A percentile compares a stretch with the other conserved stretches of the same genome.
Evolutionary conservation across 1,139 yeast genomes (phyloP).

Genomic region (Spathaspora sp.): DNA sequence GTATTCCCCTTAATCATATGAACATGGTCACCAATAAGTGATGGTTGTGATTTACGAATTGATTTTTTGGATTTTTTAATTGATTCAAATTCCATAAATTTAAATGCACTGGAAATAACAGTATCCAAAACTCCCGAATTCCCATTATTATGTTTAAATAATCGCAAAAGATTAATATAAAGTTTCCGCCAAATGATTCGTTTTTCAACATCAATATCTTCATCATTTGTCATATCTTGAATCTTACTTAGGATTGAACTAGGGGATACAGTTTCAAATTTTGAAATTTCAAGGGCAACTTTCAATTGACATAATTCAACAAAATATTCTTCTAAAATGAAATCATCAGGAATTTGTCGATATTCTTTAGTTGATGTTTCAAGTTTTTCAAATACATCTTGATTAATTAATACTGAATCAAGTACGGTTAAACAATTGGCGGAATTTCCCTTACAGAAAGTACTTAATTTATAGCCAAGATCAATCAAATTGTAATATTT

Average conservation of each 20-base stretch:
- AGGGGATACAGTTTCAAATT: slow-evolving; percentile 17
- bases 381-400: slow-evolving; percentile 8
- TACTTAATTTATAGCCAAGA: slow-evolving; percentile 9
- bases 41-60: slow-evolving; percentile 6
- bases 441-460: slow-evolving; percentile 8
- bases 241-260: slow-evolving; percentile 16
- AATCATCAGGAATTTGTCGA: slow-evolving; percentile 38
- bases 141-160: slow-evolving; percentile 30
- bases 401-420: slow-evolving; percentile 12
- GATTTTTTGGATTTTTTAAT: slow-evolving; percentile 6
- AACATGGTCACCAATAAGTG: slow-evolving; percentile 5
- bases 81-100: slow-evolving; percentile 28
- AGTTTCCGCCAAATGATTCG: neutral
- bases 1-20: neutral
- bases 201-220: slow-evolving; percentile 20
- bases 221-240: slow-evolving; percentile 19
- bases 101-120: slow-evolving; percentile 30
- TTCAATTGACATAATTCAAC: slow-evolving; percentile 32
- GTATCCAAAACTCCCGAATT: slow-evolving; percentile 36
- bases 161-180: slow-evolving; percentile 15
- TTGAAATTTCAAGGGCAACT: slow-evolving; percentile 8
- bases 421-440: slow-evolving; percentile 12
- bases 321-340: slow-evolving; percentile 33
- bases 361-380: slow-evolving; percentile 19
- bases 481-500: slow-evolving; percentile 6